Conservation (phyloP, 2,329 filamentous ascomycete species). For the Elsinoe necatrix region DNA sequence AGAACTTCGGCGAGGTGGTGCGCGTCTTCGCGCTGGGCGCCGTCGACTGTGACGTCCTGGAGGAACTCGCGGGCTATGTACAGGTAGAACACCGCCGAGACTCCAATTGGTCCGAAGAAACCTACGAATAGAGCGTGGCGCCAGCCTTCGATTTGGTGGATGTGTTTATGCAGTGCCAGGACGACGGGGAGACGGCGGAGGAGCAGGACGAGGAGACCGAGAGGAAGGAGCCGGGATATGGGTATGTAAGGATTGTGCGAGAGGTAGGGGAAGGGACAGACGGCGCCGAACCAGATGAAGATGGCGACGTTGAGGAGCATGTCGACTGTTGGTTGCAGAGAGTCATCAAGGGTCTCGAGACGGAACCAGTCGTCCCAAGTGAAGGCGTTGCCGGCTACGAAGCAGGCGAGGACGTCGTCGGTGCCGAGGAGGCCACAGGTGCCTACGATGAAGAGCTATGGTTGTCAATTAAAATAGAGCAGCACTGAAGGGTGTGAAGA, state of each 20-base stretch:
- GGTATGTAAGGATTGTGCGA: slow-evolving; percentile 59
- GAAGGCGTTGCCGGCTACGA: slow-evolving; percentile 83
- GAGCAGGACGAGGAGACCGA: slow-evolving; percentile 69
- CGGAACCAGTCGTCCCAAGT: slow-evolving; percentile 95
- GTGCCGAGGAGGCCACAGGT: slow-evolving; percentile 81
- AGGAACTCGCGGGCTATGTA: slow-evolving; percentile 75
- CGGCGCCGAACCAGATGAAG: slow-evolving; percentile 85
- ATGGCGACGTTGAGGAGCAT: slow-evolving; percentile 85
- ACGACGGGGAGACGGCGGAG: slow-evolving; percentile 71
- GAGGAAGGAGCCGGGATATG: slow-evolving; percentile 60
- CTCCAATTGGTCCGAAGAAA: slow-evolving; percentile 88
- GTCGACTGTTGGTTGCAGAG: slow-evolving; percentile 86
- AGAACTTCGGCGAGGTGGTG: slow-evolving; percentile 56
- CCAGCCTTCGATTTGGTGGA: slow-evolving; percentile 67
- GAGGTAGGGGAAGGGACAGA: slow-evolving; percentile 73
- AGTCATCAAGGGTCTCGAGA: slow-evolving; percentile 78
- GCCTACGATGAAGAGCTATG: slow-evolving; percentile 68
- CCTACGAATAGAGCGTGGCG: slow-evolving; percentile 78
- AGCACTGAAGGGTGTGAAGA: slow-evolving; percentile 16
- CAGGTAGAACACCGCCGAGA: slow-evolving; percentile 83
- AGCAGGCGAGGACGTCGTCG: slow-evolving; percentile 85
- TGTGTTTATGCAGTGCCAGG: slow-evolving; percentile 61
- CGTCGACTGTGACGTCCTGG: slow-evolving; percentile 44
- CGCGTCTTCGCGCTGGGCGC: slow-evolving; percentile 57
- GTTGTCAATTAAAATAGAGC: slow-evolving; percentile 6